Evolutionary conservation across 208 protist genomes (phyloP), one percentile per base, ranked within the genome.

Genomic region (Vickermania ingenoplastis): DNA sequence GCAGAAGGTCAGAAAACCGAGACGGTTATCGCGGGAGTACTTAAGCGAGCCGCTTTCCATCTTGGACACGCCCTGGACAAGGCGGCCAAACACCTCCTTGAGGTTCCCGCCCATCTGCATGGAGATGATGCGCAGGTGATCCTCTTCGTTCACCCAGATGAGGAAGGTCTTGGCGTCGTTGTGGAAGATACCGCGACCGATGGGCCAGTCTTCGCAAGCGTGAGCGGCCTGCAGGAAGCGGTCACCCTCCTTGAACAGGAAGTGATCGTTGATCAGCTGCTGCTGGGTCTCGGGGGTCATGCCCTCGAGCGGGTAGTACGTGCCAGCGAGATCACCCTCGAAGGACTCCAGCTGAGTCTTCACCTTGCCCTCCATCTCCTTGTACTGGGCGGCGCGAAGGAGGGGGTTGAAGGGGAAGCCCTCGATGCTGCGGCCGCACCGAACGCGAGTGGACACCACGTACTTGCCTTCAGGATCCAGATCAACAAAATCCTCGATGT

Each of bases 191-290:
- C 81, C 81, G 31, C 81, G 73, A 0, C 75, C 77, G 11, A 71
- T 68, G 14, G 81, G 77, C 81, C 81, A 88, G 68, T 83, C 57
- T 52, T 79, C 71, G 53, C 75, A 78, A 7, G 70, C 79, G 64
- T 74, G 63, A 1, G 73, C 77, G 11, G 81, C 67, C 57, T 77
- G 71, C 54, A 81, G 71, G 60, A 76, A 82, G 65, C 71, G 71
- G 51, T 81, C 81, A 27, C 77, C 77, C 70, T 85, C 73, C 75
- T 85, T 80, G 75, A 88, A 88, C 14, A 88, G 69, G 67, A 82
- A 79, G 61, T 79, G 77, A 53, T 75, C 66, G 22, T 73, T 63
- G 36, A 79, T 73, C 26, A 88, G 77, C 69, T 85, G 51, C 72
- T 79, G 4, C 63, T 88, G 77, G 28, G 76, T 73, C 57, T 71